Evolutionary conservation across 148 eudicot species (phyloP), one percentile per base, ranked within the genome.

Genomic region (Heliamphora exappendiculata): DNA sequence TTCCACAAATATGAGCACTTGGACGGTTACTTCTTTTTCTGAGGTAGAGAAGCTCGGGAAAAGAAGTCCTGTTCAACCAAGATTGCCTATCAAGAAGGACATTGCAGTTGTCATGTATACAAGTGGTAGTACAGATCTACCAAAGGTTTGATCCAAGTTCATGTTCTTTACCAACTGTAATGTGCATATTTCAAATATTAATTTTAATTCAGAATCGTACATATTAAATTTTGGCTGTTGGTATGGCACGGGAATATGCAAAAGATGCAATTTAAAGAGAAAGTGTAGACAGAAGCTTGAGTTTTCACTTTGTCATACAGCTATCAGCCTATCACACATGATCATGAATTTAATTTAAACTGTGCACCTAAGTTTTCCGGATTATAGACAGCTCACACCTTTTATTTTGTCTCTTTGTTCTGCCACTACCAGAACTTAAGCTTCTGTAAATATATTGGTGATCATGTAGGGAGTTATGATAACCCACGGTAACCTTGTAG

Each of bases 101-200:
- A 80, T 94, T 84, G 98, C 98, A 53, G 97, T 94, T 74, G 73
- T 94, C 70, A 94, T 94, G 98, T 94, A 94, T 82, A 94, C 97
- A 37, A 94, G 98, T 88, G 97, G 98, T 74, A 94, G 98, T 83
- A 92, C 98, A 7, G 98, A 94, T 78, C 78, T 92, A 72, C 98
- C 98, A n/a, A 94, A 94, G 98, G 81, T 78, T 22, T 70, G 71
- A 51, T 37, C 42, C 11, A 31, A 49, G 13, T 22, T 69, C 31
- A 57, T 7, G 7, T 70, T 64, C 58, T 49, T 47, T 31, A 44
- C 31, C 42, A 26, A 4, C 75, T 55, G 45, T 16, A 34, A 24
- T 47, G 24, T 16, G 58, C 29, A 29, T 45, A 16, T 60, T 54
- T 7, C 13, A 16, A 66, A 12, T 34, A 44, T 45, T 28, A 12